A percentile compares a stretch with the other conserved stretches of the same genome.
Conservation (phyloP, 257 asterid species). For the Henckelia pumila region DNA sequence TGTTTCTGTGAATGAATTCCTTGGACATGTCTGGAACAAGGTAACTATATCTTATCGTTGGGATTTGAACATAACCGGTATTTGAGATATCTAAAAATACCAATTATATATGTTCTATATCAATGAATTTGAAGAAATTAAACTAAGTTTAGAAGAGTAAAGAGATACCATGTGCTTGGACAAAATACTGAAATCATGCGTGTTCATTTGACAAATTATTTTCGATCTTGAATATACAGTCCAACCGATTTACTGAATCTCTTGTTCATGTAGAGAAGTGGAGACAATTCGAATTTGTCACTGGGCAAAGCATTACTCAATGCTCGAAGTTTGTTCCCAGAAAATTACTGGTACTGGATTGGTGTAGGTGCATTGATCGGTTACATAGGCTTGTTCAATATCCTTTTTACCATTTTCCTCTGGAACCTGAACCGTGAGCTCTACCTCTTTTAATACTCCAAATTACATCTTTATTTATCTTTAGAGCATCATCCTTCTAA, state of each 20-base stretch:
- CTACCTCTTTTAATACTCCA: slow-evolving; percentile 23
- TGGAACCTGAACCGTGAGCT: slow-evolving; percentile 76
- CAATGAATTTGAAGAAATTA: slow-evolving; percentile 12
- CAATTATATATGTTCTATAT: slow-evolving; percentile 6
- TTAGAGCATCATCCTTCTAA: slow-evolving; percentile 15
- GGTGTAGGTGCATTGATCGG: slow-evolving; percentile 89
- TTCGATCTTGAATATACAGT: background rate
- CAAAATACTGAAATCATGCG: slow-evolving; percentile 1
- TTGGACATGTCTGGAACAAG: slow-evolving; percentile 90
- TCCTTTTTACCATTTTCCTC: slow-evolving; percentile 76
- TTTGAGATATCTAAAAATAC: slow-evolving; percentile 3
- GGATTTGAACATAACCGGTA: slow-evolving; percentile 19
- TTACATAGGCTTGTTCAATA: slow-evolving; percentile 69
- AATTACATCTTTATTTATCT: slow-evolving; percentile 15
- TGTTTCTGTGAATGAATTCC: slow-evolving; percentile 88
- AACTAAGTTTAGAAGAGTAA: slow-evolving; percentile 2
- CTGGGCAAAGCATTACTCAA: slow-evolving; percentile 78
- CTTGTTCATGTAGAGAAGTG: slow-evolving; percentile 55
- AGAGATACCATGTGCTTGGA: slow-evolving; percentile 6
- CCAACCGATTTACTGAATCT: slow-evolving; percentile 26
- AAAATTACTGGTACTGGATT: slow-evolving; percentile 96
- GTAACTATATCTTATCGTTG: slow-evolving; percentile 35
- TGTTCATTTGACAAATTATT: slow-evolving; percentile 22
- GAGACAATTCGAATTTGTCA: slow-evolving; percentile 48
- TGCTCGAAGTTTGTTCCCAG: slow-evolving; percentile 75